Conservation (phyloP, 441 rosid species). For the Erodium texanum region DNA sequence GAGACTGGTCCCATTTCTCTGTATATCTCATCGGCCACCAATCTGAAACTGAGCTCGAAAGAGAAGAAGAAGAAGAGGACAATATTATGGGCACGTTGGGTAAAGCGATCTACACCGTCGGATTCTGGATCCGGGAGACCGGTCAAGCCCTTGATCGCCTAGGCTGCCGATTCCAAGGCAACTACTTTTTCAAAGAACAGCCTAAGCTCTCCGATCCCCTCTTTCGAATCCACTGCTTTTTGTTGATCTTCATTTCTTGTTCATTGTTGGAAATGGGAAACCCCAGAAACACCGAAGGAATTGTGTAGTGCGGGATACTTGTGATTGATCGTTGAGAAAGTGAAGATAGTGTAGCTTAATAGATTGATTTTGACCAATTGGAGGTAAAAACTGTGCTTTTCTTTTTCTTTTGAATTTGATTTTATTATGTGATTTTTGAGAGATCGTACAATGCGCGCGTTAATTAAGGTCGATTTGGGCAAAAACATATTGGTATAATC, state of each 20-base stretch:
- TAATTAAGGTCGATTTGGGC: conserved; percentile 2
- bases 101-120: background rate
- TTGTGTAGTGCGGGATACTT: background rate
- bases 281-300: background rate
- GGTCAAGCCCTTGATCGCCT: conserved; percentile 95
- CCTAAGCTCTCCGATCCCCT: conserved; percentile 31
- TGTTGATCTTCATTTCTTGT: conserved; percentile 3
- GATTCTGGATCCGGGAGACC: conserved; percentile 22
- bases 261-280: background rate
- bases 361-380: background rate
- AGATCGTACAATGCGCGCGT: background rate
- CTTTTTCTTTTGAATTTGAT: background rate
- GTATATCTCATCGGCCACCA: no score
- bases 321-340: no score
- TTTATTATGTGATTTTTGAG: background rate
- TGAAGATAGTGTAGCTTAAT: background rate
- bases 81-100: background rate
- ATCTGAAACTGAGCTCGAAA: no score
- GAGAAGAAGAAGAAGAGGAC: background rate
- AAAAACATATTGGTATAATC: background rate
- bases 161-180: conserved; percentile 90
- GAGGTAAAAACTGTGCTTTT: background rate
- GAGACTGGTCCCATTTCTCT: background rate
- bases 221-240: background rate
- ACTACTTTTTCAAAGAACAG: conserved; percentile 67